phyloP scores from a whole-genome alignment of 441 rosid species.

The Capsella rubella region DNA sequence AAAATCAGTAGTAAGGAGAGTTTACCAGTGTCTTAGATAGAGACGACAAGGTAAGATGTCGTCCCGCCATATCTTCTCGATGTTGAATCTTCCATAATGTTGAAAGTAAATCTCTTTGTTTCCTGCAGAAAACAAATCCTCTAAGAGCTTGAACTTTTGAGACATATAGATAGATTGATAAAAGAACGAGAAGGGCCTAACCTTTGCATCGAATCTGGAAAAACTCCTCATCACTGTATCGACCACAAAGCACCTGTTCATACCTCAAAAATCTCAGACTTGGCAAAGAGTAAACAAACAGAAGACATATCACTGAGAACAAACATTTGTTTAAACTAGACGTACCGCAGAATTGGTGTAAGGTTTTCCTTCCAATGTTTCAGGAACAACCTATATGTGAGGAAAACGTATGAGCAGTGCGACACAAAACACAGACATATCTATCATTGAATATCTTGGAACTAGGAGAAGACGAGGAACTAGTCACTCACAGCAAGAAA shows the following conservation, averaged over 20 bases:
- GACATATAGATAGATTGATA: conserved; percentile 1
- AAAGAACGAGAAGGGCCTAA: conserved; percentile 27
- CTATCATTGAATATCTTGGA: background rate
- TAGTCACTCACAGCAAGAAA: conserved; percentile 85
- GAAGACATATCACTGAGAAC: background rate
- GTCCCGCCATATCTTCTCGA: conserved; percentile 85
- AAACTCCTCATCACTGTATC: conserved; percentile 84
- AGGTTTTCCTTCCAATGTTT: conserved; percentile 74
- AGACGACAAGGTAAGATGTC: conserved; percentile 89
- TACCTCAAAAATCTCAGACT: conserved; percentile 17
- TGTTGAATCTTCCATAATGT: conserved; percentile 71
- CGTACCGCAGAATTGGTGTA: conserved; percentile 65
- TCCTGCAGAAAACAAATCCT: conserved; percentile 54
- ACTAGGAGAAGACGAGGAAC: background rate
- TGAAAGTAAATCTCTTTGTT: conserved; percentile 73
- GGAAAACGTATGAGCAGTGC: conserved; percentile 11
- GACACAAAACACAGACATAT: background rate
- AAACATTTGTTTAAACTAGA: conserved; percentile 11
- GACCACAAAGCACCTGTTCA: conserved; percentile 85
- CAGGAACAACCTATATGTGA: conserved; percentile 66
- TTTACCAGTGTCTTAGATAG: conserved; percentile 92
- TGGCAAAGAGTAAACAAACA: conserved; percentile 20
- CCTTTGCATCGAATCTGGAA: conserved; percentile 84
- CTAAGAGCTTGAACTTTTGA: background rate
- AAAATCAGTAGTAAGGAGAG: background rate